phyloP scores from a whole-genome alignment of 1,284 basidiomycete species.

The Ganoderma boninense region DNA sequence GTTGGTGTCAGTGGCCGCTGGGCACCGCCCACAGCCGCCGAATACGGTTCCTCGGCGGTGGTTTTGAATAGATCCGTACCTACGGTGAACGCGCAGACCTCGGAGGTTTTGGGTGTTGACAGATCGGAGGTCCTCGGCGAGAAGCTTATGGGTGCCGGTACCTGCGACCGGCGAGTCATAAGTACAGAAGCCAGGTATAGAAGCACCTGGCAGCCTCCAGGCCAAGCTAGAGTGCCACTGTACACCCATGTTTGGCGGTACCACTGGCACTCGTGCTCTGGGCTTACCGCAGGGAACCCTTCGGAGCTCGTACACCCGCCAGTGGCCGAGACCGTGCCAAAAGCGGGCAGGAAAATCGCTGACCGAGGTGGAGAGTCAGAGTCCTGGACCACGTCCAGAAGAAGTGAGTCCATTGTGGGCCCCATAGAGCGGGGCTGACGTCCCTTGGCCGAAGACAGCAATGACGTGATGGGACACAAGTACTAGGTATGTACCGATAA shows the following conservation, averaged over 20 bases:
- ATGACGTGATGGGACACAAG: background rate
- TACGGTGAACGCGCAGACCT: background rate
- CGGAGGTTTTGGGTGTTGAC: background rate
- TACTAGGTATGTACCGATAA: constrained; percentile 5
- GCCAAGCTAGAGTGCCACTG: too few species aligned
- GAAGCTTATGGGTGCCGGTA: background rate
- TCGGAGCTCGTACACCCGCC: background rate
- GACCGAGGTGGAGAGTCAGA: background rate
- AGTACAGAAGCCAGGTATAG: too few species aligned
- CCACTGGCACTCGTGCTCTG: background rate
- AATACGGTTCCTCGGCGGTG: too few species aligned
- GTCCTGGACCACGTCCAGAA: background rate
- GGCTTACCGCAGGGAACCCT: background rate
- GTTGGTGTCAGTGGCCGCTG: too few species aligned
- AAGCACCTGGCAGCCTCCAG: too few species aligned
- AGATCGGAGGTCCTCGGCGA: background rate
- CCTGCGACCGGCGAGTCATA: too few species aligned
- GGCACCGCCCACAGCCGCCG: too few species aligned
- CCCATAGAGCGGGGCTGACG: background rate
- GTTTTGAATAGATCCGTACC: too few species aligned
- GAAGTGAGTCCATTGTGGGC: background rate
- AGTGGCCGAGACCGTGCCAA: background rate
- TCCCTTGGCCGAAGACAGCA: background rate
- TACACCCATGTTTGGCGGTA: too few species aligned
- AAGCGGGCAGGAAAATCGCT: background rate